A percentile compares a stretch with the other conserved stretches of the same genome.
These are phyloP conservation scores for Rhodotorula sp. DNA, from an alignment of 1,284 basidiomycete species.

Conservation along the genomic window DNA sequence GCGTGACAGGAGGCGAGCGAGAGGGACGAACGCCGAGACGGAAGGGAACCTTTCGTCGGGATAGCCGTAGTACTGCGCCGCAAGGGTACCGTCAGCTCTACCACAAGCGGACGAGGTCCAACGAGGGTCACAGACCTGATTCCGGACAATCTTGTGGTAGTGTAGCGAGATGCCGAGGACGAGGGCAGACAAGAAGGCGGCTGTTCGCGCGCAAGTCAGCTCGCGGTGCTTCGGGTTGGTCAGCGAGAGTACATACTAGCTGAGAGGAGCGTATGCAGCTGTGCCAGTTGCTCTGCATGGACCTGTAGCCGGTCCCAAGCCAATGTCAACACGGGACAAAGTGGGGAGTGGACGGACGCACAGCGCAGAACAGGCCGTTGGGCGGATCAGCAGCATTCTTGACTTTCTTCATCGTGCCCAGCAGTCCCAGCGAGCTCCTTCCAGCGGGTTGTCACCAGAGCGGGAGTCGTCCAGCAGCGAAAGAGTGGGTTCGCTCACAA, in stretches of 20 bases:
- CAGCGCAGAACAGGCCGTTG: background rate
- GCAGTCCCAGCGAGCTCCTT: background rate
- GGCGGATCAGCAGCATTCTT: background rate
- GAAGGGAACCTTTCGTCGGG: conserved; percentile 91
- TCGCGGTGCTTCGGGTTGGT: background rate
- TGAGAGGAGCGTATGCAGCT: conserved; percentile 13
- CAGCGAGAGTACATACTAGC: conserved; percentile 52
- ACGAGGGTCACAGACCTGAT: conserved; percentile 57
- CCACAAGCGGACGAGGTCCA: too few species aligned
- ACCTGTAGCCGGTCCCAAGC: background rate
- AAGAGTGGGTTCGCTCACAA: background rate
- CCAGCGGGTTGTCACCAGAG: background rate
- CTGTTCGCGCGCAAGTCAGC: conserved; percentile 43
- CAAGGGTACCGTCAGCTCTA: conserved; percentile 4
- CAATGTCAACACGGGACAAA: background rate
- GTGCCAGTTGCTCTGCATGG: background rate
- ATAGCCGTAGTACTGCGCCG: conserved; percentile 59
- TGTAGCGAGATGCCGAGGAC: conserved; percentile 67
- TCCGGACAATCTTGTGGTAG: conserved; percentile 85
- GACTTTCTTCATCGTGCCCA: background rate
- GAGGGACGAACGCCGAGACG: conserved; percentile 71
- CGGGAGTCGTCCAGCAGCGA: too few species aligned
- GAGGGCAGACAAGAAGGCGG: conserved; percentile 71
- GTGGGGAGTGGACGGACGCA: background rate
- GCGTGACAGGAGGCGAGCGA: background rate